Evolutionary conservation across 2,329 filamentous ascomycete species (phyloP), one percentile per base, ranked within the genome.

Genomic region (Fusarium sp.): DNA sequence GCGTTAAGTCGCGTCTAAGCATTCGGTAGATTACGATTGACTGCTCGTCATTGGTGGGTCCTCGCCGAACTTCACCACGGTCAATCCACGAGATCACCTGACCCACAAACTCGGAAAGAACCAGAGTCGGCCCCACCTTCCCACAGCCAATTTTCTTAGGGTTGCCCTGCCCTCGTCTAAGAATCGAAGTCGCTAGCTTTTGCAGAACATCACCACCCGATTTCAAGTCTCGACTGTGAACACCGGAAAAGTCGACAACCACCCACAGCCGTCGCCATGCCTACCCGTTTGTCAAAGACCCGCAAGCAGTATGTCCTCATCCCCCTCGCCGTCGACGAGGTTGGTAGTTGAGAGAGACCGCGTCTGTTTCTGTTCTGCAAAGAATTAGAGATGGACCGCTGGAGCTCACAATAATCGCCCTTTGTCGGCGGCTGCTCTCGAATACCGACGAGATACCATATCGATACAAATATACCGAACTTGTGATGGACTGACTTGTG

Each of bases 241-340:
- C 72, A 77, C 70, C 76, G 78, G 78, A 79, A 78, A 80, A 82
- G 79, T 65, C 62, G 62, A 65, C 80, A 80, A 80, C 43, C 78
- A 81, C 77, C 77, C 77, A 78, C 78, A 78, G 78, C 80, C 82
- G 81, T 81, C 85, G 86, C 83, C 81, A 91, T 91, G 90, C 91
- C 91, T 89, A 92, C 91, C 84, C 86, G 90, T 83, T 86, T 90
- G 76, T 88, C 87, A 80, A 91, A 92, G 85, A 93, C 91, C 84
- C 87, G 91, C 85, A 93, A 92, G 88, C 90, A 90, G 89, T 91
- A 90, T 78, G 89, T 89, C 76, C 63, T 72, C 55, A 61, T 57
- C 68, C 55, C 69, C 68, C 61, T 72, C 62, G 62, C 53, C 55
- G 55, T 66, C 57, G 68, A 71, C 66, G 58, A 60, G 58, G 65